Percentiles rank a stretch among this genome's conserved stretches.
These are phyloP conservation scores for Porcisia hertigi DNA, from an alignment of 208 protist genomes.

Conservation along the genomic window DNA sequence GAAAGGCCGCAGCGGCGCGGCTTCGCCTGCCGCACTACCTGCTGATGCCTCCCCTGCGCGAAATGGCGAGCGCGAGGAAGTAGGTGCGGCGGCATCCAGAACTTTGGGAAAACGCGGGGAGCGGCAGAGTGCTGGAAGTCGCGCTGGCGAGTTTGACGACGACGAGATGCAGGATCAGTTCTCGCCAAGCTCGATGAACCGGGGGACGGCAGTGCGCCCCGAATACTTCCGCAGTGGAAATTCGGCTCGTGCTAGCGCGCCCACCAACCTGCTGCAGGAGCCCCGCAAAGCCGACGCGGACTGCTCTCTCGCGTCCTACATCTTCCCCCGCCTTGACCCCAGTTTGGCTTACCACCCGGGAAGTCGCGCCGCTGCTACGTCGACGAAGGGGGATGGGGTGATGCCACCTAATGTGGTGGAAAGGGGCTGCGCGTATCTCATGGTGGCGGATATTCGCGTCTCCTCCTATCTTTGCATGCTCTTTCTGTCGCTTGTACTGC, in stretches of 20 bases:
- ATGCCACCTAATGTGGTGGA: constrained; percentile 47
- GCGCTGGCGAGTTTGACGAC: background rate
- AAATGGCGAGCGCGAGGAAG: constrained; percentile 15
- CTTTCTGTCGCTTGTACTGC: constrained; percentile 40
- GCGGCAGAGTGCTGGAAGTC: background rate
- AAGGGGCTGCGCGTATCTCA: constrained; percentile 31
- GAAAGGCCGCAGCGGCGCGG: background rate
- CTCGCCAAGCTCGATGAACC: constrained; percentile 17
- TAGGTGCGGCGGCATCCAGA: constrained; percentile 9
- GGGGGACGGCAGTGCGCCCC: background rate
- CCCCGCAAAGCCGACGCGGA: constrained; percentile 11
- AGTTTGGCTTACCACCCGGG: constrained; percentile 35
- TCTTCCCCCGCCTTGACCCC: constrained; percentile 51
- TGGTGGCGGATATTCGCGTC: constrained; percentile 42
- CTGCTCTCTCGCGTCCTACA: constrained; percentile 22
- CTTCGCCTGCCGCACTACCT: background rate
- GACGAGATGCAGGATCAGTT: constrained; percentile 2
- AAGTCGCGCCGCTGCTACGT: background rate
- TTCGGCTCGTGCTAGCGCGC: background rate
- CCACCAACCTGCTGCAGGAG: background rate
- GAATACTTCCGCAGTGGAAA: constrained; percentile 12
- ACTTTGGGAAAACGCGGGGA: constrained; percentile 3
- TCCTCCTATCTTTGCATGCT: constrained; percentile 36
- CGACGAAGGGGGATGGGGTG: constrained; percentile 17
- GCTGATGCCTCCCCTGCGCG: background rate